phyloP scores from a whole-genome alignment of 805 yeast species.

The Yamadazyma nakazawae region DNA sequence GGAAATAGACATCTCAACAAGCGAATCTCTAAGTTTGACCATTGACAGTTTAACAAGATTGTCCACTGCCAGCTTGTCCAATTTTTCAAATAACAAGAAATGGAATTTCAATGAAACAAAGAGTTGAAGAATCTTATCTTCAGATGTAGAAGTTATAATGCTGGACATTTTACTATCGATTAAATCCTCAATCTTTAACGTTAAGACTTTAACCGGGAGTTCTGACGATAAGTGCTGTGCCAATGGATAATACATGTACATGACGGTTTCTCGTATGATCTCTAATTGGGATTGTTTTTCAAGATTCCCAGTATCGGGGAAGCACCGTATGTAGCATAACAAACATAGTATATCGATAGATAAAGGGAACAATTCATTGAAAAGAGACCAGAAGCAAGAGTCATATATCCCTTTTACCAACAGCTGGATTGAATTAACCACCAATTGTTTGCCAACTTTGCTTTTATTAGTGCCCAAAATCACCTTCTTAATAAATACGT shows the following conservation, averaged over 20 bases:
- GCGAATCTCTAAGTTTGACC: slow-evolving; percentile 2
- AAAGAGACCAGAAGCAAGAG: slow-evolving; percentile 31
- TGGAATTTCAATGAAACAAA: slow-evolving; percentile 31
- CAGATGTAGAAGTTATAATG: slow-evolving; percentile 27
- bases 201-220: slow-evolving; percentile 1
- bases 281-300: slow-evolving; percentile 7
- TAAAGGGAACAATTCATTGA: slow-evolving; percentile 27
- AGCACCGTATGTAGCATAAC: slow-evolving; percentile 4
- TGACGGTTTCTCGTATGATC: slow-evolving; percentile 4
- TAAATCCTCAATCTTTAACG: slow-evolving; percentile 25
- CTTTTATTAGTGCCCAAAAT: slow-evolving; percentile 18
- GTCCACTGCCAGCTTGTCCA: background rate
- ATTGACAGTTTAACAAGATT: background rate
- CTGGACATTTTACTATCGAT: slow-evolving; percentile 23
- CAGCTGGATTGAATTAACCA: slow-evolving; percentile 20
- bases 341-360: slow-evolving; percentile 28
- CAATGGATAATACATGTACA: background rate
- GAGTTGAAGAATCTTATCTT: slow-evolving; percentile 27
- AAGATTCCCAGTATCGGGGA: slow-evolving; percentile 9
- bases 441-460: slow-evolving; percentile 23
- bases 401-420: slow-evolving; percentile 21
- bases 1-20: slow-evolving; percentile 16
- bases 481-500: slow-evolving; percentile 28
- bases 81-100: slow-evolving; percentile 19
- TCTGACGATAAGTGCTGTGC: background rate